phyloP scores from a whole-genome alignment of 495 filamentous ascomycete genomes.

The Lindgomyces ingoldianus region DNA sequence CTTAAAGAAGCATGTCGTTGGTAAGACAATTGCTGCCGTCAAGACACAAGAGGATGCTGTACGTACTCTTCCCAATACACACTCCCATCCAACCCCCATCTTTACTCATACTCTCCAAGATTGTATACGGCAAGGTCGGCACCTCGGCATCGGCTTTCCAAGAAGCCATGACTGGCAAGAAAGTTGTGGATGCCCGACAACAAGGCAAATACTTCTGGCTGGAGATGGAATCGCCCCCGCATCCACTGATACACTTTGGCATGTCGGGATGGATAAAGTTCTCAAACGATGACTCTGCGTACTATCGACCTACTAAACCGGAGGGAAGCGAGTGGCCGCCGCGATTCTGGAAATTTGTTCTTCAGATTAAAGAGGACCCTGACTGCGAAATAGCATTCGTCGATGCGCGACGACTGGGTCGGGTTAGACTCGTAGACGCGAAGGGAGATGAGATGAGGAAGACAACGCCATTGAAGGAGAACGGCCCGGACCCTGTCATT shows the following conservation, averaged over 20 bases:
- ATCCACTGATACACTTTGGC: constrained; percentile 89
- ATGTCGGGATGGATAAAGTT: constrained; percentile 93
- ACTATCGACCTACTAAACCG: constrained; percentile 70
- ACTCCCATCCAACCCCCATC: neutral
- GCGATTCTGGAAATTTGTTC: constrained; percentile 81
- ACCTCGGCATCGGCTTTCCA: constrained; percentile 72
- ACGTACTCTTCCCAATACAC: neutral
- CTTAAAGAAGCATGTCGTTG: constrained; percentile 76
- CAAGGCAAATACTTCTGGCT: constrained; percentile 98
- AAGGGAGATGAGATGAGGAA: constrained; percentile 71
- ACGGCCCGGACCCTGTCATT: constrained; percentile 90
- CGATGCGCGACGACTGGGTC: constrained; percentile 71
- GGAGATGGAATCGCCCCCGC: constrained; percentile 71
- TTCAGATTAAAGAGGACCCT: constrained; percentile 62
- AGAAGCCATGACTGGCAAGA: constrained; percentile 73
- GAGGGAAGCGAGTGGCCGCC: constrained; percentile 78
- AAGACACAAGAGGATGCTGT: constrained; percentile 67
- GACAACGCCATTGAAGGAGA: constrained; percentile 77
- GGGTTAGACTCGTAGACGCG: constrained; percentile 82
- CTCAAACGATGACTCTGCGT: constrained; percentile 68
- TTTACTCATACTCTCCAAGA: constrained; percentile 40
- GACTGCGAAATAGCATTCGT: constrained; percentile 79
- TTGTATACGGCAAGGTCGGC: constrained; percentile 85
- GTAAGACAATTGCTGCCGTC: constrained; percentile 73
- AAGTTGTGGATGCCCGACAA: constrained; percentile 68